Percentiles rank a stretch among this genome's conserved stretches.
Evolutionary conservation across 2,329 filamentous ascomycete species (phyloP).

Genomic region (Myriosclerotinia duriaeana): DNA sequence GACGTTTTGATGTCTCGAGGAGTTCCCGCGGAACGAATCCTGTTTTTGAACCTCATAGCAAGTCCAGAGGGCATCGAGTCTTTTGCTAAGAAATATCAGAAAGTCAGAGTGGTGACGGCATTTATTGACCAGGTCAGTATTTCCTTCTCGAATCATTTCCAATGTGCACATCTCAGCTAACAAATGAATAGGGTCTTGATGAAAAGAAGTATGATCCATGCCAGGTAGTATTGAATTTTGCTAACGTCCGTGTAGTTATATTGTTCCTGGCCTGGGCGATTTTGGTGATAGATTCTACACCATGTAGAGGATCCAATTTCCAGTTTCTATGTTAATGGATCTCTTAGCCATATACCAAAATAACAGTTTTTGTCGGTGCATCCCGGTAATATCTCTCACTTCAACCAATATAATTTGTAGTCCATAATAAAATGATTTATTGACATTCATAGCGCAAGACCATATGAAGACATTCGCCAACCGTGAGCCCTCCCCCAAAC

Average conservation of each 20-base stretch:
- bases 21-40: conserved; percentile 89
- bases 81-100: conserved; percentile 86
- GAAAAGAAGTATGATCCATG: conserved; percentile 80
- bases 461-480: conserved; percentile 2
- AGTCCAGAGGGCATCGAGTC: conserved; percentile 88
- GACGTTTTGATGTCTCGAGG: conserved; percentile 87
- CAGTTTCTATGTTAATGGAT: conserved; percentile 5
- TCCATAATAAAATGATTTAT: neutral
- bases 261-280: conserved; percentile 88
- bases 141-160: neutral
- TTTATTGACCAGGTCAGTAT: conserved; percentile 77
- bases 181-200: conserved; percentile 68
- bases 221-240: conserved; percentile 20
- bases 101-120: conserved; percentile 86
- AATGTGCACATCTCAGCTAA: conserved; percentile 25
- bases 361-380: conserved; percentile 1
- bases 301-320: conserved; percentile 52
- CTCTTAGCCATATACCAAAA: conserved; percentile 15
- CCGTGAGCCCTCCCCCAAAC: conserved; percentile 13
- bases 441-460: neutral
- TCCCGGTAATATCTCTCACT: neutral
- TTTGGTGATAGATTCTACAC: conserved; percentile 97
- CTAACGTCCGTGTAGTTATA: conserved; percentile 64
- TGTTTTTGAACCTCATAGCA: conserved; percentile 97
- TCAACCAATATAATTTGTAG: conserved; percentile 12